Conservation (phyloP, 2,329 filamentous ascomycete species). For the Epichloe glyceriae region DNA sequence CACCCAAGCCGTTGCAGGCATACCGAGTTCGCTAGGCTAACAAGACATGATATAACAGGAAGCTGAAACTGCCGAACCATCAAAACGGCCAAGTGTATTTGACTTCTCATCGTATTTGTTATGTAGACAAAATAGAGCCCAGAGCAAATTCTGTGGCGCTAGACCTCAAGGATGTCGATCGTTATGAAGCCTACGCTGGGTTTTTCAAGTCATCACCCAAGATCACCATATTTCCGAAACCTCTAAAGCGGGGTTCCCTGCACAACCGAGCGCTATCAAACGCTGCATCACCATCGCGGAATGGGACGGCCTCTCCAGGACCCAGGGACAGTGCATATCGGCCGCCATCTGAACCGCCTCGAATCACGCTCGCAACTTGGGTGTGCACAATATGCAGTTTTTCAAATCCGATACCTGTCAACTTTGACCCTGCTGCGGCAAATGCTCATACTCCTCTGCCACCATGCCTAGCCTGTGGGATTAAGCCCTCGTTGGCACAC, state of each 20-base stretch:
- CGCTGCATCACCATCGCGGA: constrained; percentile 32
- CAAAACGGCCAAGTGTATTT: constrained; percentile 95
- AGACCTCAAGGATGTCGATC: constrained; percentile 82
- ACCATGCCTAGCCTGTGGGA: constrained; percentile 84
- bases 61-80: constrained; percentile 86
- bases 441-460: constrained; percentile 68
- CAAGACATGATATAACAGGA: constrained; percentile 40
- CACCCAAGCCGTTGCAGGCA: background rate
- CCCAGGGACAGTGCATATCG: constrained; percentile 30
- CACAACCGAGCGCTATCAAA: constrained; percentile 38
- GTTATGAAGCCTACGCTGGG: constrained; percentile 81
- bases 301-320: constrained; percentile 32
- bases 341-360: constrained; percentile 24
- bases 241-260: constrained; percentile 51
- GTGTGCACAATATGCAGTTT: constrained; percentile 93
- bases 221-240: constrained; percentile 77
- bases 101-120: constrained; percentile 90
- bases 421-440: constrained; percentile 77
- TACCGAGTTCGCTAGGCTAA: background rate
- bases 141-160: constrained; percentile 73
- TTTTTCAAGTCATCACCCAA: constrained; percentile 94
- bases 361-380: constrained; percentile 63
- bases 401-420: constrained; percentile 82
- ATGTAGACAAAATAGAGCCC: constrained; percentile 80
- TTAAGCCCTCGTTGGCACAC: constrained; percentile 73